Evolutionary conservation across 2,329 filamentous ascomycete species (phyloP), one percentile per base, ranked within the genome.

Genomic region (Corynespora cassiicola): DNA sequence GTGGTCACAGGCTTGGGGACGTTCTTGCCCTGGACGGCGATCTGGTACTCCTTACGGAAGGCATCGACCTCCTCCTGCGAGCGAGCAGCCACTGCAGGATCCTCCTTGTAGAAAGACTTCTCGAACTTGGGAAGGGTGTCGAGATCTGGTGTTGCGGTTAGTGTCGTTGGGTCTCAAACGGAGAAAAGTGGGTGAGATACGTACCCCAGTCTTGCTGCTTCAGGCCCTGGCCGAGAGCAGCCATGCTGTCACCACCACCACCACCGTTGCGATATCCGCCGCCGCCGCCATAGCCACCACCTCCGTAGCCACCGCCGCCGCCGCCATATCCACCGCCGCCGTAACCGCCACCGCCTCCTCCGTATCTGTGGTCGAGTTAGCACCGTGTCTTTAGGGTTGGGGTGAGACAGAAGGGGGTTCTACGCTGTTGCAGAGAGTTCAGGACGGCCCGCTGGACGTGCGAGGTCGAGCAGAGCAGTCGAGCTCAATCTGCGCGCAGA

Each of bases 31-130:
- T 86, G 79, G 38, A 97, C 79, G 29, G 90, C 81, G 72, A 99
- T 96, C 63, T 89, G 79, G 63, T 94, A 84, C 65, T 89, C 83
- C 65, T 82, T 84, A 66, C 94, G 88, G 79, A 96, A 99, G 39
- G 85, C 87, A 18, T 91, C 87, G 41, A 99, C 87, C 49, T 97
- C 92, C 39, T 82, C 81, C 26, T 81, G 69, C 9, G 89, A 84
- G 63, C 94, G 88, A 60, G 72, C 77, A 47, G 84, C 73, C 45
- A 99, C 92, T 44, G 83, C 82, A 20, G 86, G 80, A 66, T 94
- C 85, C 75, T 97, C 94, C 78, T 97, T 96, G 82, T 99, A 99
- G 77, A 99, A 99, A 7, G 88, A 91, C 76, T 99, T 99, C 70
- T 99, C 94, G 75, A 99, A 99, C 74, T 97, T 97, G 59, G 94